phyloP scores from a whole-genome alignment of 2,329 filamentous ascomycete species.

The Sarocladiaceae sp. region DNA sequence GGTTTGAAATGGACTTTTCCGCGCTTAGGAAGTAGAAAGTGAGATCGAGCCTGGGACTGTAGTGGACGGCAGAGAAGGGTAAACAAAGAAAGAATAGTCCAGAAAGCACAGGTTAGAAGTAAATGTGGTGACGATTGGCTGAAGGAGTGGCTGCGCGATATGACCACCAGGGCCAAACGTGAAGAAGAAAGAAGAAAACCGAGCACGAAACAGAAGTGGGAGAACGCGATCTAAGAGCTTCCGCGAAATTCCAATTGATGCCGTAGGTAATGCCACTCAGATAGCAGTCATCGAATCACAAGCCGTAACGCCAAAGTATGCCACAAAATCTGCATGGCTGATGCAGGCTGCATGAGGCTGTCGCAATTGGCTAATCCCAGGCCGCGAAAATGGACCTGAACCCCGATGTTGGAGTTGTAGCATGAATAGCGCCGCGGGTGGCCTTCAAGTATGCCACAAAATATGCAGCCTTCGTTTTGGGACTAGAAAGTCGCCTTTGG shows the following conservation, averaged over 20 bases:
- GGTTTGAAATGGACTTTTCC: constrained; percentile 8
- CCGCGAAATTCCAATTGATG: background rate
- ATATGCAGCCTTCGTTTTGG: too few species aligned
- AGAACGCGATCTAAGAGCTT: background rate
- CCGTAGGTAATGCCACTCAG: background rate
- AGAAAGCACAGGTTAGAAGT: constrained; percentile 8
- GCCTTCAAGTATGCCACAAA: too few species aligned
- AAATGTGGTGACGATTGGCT: background rate
- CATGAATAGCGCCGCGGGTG: too few species aligned
- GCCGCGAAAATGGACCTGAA: background rate
- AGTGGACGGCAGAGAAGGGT: background rate
- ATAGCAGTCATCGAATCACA: background rate
- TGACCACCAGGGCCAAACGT: constrained; percentile 17
- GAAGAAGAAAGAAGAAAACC: constrained; percentile 7
- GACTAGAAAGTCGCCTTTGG: too few species aligned
- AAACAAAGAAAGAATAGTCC: background rate
- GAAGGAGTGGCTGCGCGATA: constrained; percentile 11
- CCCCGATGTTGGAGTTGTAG: background rate
- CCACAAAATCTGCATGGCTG: constrained; percentile 15
- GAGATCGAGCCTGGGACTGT: background rate
- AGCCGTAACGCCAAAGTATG: background rate
- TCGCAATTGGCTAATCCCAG: background rate
- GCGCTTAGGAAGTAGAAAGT: constrained; percentile 13
- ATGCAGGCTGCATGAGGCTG: background rate
- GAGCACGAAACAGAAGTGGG: background rate